Percentiles rank a stretch among this genome's conserved stretches.
phyloP scores from a whole-genome alignment of 2,329 filamentous ascomycete species.

The Alternaria postmessia region DNA sequence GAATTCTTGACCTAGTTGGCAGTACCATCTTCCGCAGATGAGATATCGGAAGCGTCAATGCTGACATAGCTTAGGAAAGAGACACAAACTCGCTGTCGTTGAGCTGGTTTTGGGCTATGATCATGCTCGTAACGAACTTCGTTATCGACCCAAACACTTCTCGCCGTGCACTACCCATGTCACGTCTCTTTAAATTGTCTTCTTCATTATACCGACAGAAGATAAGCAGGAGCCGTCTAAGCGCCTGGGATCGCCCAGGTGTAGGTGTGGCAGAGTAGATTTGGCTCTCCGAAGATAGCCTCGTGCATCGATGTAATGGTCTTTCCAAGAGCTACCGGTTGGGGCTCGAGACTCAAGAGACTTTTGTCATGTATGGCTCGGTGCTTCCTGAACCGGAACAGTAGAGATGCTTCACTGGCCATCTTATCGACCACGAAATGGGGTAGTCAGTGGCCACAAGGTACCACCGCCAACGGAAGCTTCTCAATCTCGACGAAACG shows the following conservation, averaged over 20 bases:
- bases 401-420: background rate
- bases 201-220: background rate
- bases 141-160: background rate
- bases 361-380: background rate
- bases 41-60: background rate
- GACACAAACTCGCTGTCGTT: background rate
- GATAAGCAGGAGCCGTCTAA: background rate
- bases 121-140: background rate
- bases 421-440: background rate
- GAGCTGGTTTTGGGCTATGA: background rate
- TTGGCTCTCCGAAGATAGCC: background rate
- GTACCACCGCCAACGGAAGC: background rate
- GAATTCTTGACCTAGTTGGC: background rate
- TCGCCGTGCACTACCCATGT: background rate
- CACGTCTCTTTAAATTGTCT: background rate
- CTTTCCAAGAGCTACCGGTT: background rate
- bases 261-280: background rate
- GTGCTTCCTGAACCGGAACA: background rate
- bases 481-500: background rate
- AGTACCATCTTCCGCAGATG: background rate
- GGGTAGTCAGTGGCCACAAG: no score
- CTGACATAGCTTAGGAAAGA: background rate
- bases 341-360: background rate
- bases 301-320: background rate
- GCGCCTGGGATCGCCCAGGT: background rate